Evolutionary conservation across 371 early-diverging fungal genomes (phyloP).

Genomic region (Mucor sp.): DNA sequence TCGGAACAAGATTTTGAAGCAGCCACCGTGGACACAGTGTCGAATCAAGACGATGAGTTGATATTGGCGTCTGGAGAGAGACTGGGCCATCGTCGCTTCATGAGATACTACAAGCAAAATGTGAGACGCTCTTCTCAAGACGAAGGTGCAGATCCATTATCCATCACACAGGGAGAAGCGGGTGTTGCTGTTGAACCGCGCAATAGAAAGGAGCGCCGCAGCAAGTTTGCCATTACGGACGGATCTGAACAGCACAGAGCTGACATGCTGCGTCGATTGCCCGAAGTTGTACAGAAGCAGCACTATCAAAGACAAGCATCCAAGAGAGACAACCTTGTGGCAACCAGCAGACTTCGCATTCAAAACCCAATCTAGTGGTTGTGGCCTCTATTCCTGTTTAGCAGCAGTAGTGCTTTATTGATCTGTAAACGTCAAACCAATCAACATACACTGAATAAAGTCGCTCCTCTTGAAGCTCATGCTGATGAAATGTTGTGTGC

Average conservation of each 20-base stretch:
- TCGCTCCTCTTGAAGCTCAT: no score
- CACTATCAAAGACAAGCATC: conserved; percentile 17
- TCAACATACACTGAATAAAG: no score
- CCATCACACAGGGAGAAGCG: conserved; percentile 11
- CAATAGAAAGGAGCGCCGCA: conserved; percentile 27
- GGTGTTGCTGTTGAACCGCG: conserved; percentile 33
- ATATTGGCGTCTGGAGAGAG: conserved; percentile 79
- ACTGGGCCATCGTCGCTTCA: conserved; percentile 81
- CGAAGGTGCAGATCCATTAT: not conserved
- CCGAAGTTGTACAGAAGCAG: conserved; percentile 17
- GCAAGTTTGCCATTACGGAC: conserved; percentile 22
- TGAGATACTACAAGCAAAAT: conserved; percentile 82
- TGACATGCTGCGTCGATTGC: conserved; percentile 17
- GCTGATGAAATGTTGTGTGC: no score
- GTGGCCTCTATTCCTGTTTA: no score
- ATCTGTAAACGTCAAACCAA: no score
- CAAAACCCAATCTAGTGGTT: conserved; percentile 22
- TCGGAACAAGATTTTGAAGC: conserved; percentile 29
- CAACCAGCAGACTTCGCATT: conserved; percentile 22
- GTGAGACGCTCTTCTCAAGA: conserved; percentile 11
- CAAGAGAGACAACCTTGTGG: conserved; percentile 13
- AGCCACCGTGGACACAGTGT: conserved; percentile 7
- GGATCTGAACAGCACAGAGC: not conserved
- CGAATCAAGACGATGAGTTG: conserved; percentile 56
- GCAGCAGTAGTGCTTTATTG: no score